phyloP scores from a whole-genome alignment of 75 land plant species.

The Azolla pinnata region DNA sequence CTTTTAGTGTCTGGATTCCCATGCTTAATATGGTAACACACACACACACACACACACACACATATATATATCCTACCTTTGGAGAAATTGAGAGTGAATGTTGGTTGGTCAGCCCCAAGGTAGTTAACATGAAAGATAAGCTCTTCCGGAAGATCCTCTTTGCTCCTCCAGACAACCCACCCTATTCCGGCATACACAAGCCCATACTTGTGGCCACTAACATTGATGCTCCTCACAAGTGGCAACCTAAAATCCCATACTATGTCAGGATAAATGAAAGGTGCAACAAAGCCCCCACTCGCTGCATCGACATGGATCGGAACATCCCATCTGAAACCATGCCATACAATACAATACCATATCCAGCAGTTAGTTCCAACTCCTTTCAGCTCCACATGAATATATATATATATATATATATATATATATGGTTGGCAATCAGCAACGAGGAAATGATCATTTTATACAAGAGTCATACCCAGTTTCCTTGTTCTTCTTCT shows the following conservation, averaged over 20 bases:
- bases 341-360: no score
- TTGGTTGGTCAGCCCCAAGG: conserved; percentile 70
- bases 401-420: no score
- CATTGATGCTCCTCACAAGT: conserved; percentile 67
- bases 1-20: no score
- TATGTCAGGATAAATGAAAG: conserved; percentile 47
- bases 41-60: not conserved
- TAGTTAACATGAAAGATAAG: conserved; percentile 77
- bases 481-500: conserved; percentile 46
- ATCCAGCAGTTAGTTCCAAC: not conserved
- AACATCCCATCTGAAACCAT: conserved; percentile 52
- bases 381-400: not conserved
- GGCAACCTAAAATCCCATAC: conserved; percentile 63
- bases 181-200: conserved; percentile 73
- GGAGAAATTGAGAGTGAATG: conserved; percentile 77
- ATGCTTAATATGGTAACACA: no score
- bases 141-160: conserved; percentile 61
- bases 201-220: conserved; percentile 64
- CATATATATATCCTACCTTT: conserved; percentile 33
- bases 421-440: not conserved
- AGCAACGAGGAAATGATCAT: no score
- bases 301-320: conserved; percentile 67
- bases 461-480: no score
- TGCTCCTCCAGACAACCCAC: conserved; percentile 64
- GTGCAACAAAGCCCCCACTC: conserved; percentile 65